A percentile compares a stretch with the other conserved stretches of the same genome.
These are phyloP conservation scores for Eragrostis tef DNA, from an alignment of 202 grass and related monocot species.

Conservation along the genomic window DNA sequence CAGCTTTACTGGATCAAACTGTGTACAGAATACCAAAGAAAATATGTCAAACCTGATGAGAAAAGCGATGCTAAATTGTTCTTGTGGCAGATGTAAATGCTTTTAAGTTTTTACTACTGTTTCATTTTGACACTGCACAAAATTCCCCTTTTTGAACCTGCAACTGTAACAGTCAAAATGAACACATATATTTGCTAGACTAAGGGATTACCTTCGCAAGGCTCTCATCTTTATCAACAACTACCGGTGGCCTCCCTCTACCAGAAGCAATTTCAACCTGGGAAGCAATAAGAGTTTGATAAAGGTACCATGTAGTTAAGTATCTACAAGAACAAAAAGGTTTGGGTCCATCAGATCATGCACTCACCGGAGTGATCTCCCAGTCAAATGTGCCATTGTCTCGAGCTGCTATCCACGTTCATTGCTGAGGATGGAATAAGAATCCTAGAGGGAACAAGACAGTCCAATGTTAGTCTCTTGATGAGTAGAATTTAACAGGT, in stretches of 20 bases:
- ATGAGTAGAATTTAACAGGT: neutral
- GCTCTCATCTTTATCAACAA: slow-evolving; percentile 87
- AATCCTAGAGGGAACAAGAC: slow-evolving; percentile 62
- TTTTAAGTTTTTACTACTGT: neutral
- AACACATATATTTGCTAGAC: slow-evolving; percentile 24
- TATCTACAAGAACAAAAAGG: neutral
- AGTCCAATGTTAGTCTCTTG: neutral
- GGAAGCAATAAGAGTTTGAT: slow-evolving; percentile 31
- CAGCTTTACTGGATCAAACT: slow-evolving; percentile 87
- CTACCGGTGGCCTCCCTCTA: slow-evolving; percentile 69
- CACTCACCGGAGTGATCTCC: slow-evolving; percentile 82
- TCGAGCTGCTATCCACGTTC: slow-evolving; percentile 73
- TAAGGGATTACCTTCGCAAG: slow-evolving; percentile 74
- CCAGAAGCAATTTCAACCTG: slow-evolving; percentile 85
- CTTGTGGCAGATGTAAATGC: neutral
- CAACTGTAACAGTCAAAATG: neutral
- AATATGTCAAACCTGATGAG: neutral
- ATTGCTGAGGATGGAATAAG: slow-evolving; percentile 83
- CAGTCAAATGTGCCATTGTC: slow-evolving; percentile 73
- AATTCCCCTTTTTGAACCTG: neutral
- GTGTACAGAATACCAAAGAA: slow-evolving; percentile 24
- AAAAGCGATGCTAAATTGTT: slow-evolving; percentile 7
- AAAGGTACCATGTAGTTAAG: slow-evolving; percentile 10
- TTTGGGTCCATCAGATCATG: slow-evolving; percentile 29
- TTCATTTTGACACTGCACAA: neutral